Base-by-base conservation (phyloP, 208 protist genomes). In the Acanthamoeba rhysodes region DNA sequence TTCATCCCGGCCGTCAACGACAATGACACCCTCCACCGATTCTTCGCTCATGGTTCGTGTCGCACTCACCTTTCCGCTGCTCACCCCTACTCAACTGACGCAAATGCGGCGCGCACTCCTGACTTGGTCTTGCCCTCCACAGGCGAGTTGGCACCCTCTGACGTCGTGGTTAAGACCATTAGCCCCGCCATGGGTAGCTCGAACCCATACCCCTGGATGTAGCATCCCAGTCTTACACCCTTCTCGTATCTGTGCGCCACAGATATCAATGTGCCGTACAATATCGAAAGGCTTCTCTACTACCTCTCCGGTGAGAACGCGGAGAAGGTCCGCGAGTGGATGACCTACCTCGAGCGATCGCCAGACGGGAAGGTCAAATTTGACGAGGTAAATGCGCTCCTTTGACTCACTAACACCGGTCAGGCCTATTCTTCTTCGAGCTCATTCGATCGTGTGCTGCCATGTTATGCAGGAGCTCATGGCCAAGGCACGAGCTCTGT, bases 281-380 rank as follows among this genome's bases (percentile, higher is more conserved):
- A 99, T 97, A 98, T 99, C 94, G 99, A 99, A 97, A 97, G 99
- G n/a, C 98, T 99, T 88, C 96, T 99, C 57, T 99, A 98, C 96
- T 96, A 98, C 24, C 96, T 99, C 22, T 97, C 94, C 94, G 96
- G 97, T 94, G 97, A 98, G 16, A 97, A 99, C 96, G 95, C 97
- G 4, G 84, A 14, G 6, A 78, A 97, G 50, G 97, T 99, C 27
- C 27, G 24, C 8, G 64, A 76, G 27, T 82, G 59, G 57, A 96
- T 97, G 95, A 45, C 92, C 41, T 27, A 95, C 48, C 96, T 97
- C 48, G 72, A 93, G 68, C 29, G 4, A 8, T 16, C 10, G 10
- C 50, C 18, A 10, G n/a, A 34, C 82, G n/a, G 29, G 20, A 94
- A 41, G 34, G 95, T 78, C 48, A 66, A 29, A 32, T n/a, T 96